Conservation (phyloP, 1,284 basidiomycete genomes). For the Fomitopsis betulina region DNA sequence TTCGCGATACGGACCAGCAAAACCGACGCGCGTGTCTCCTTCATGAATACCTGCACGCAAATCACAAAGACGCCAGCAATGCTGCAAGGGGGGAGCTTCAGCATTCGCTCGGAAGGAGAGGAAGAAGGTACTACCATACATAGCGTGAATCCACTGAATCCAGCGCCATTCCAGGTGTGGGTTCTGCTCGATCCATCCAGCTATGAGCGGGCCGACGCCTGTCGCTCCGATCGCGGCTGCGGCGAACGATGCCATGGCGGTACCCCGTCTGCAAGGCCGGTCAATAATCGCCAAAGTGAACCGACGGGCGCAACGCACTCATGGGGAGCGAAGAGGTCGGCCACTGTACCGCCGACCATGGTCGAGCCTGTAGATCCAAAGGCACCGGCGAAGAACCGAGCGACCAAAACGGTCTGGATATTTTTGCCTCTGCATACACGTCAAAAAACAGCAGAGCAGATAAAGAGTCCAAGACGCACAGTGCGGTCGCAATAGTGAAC, state of each 20-base stretch:
- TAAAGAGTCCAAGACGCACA: slow-evolving; percentile 39
- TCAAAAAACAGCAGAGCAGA: neutral
- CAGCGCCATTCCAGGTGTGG: slow-evolving; percentile 65
- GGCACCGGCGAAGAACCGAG: slow-evolving; percentile 63
- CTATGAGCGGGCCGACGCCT: slow-evolving; percentile 62
- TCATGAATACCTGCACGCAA: slow-evolving; percentile 44
- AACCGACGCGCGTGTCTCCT: slow-evolving; percentile 62
- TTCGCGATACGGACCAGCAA: slow-evolving; percentile 57
- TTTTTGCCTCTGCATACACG: slow-evolving; percentile 47
- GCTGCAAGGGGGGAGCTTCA: slow-evolving; percentile 24
- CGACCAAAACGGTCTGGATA: slow-evolving; percentile 64
- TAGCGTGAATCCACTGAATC: slow-evolving; percentile 80
- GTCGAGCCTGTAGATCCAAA: slow-evolving; percentile 69
- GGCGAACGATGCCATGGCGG: slow-evolving; percentile 70
- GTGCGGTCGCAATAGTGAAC: slow-evolving; percentile 57
- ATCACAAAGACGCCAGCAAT: slow-evolving; percentile 41
- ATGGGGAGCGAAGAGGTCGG: slow-evolving; percentile 62
- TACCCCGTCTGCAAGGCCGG: slow-evolving; percentile 44
- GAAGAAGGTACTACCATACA: slow-evolving; percentile 33
- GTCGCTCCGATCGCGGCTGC: slow-evolving; percentile 54
- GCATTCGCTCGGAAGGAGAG: neutral
- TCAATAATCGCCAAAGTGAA: neutral
- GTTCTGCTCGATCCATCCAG: slow-evolving; percentile 69
- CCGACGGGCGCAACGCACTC: slow-evolving; percentile 35
- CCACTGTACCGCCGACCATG: slow-evolving; percentile 76